phyloP scores from a whole-genome alignment of 345 rosid species.

The Cochlearia excelsa region DNA sequence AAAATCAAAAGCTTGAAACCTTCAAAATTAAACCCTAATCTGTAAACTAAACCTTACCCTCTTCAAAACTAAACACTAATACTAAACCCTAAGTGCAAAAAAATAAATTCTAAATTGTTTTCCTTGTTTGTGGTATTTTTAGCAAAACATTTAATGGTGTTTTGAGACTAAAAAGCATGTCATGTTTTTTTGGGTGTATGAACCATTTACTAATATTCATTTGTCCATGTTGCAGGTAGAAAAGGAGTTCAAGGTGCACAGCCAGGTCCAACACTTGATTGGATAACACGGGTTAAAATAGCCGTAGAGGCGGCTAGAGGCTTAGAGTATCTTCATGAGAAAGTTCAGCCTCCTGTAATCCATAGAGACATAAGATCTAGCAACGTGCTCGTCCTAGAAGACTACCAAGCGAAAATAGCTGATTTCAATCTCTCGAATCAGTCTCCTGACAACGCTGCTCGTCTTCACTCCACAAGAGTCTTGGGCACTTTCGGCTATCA shows the following conservation, averaged over 20 bases:
- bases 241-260: constrained; percentile 99
- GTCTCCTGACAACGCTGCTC: constrained; percentile 99
- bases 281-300: constrained; percentile 89
- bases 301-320: constrained; percentile 99
- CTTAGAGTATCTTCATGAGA: constrained; percentile 93
- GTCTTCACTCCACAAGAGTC: constrained; percentile 98
- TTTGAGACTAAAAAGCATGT: too few species aligned
- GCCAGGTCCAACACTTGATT: constrained; percentile 97
- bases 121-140: too few species aligned
- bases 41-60: too few species aligned
- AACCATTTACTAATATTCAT: too few species aligned
- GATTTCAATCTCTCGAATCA: constrained; percentile 97
- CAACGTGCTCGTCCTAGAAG: constrained; percentile 93
- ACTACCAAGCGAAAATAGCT: constrained; percentile 88
- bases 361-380: constrained; percentile 75
- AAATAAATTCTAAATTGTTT: too few species aligned
- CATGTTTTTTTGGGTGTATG: too few species aligned
- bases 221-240: constrained; percentile 55
- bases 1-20: too few species aligned
- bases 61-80: too few species aligned
- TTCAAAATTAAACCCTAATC: too few species aligned
- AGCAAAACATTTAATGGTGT: too few species aligned
- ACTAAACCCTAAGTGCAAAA: too few species aligned
- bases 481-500: constrained; percentile 98
- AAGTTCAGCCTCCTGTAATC: constrained; percentile 49